phyloP scores from a whole-genome alignment of 2,329 filamentous ascomycete genomes.

The Cadophora malorum region DNA sequence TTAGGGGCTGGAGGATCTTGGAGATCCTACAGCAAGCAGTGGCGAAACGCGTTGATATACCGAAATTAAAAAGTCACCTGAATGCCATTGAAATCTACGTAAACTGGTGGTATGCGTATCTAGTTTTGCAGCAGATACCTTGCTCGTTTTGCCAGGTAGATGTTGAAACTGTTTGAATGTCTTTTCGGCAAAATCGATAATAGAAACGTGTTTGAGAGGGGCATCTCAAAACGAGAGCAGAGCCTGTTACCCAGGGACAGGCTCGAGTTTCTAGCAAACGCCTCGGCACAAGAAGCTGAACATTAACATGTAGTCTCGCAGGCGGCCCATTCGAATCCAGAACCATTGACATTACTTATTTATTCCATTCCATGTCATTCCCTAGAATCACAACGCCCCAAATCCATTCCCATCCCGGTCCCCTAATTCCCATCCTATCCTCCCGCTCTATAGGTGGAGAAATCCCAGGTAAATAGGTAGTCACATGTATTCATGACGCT shows the following conservation, averaged over 20 bases:
- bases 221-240: too few species aligned
- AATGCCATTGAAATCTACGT: background rate
- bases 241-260: too few species aligned
- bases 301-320: too few species aligned
- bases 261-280: too few species aligned
- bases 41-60: slow-evolving; percentile 9
- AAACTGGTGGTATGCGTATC: too few species aligned
- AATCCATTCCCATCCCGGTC: background rate
- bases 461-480: background rate
- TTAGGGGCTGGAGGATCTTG: background rate
- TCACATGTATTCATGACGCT: slow-evolving; percentile 25
- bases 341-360: slow-evolving; percentile 2
- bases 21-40: background rate
- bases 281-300: too few species aligned
- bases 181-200: too few species aligned
- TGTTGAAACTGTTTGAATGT: too few species aligned
- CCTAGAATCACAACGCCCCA: slow-evolving; percentile 13
- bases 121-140: too few species aligned
- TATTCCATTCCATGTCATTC: background rate
- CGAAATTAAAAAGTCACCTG: background rate
- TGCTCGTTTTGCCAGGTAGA: too few species aligned
- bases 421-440: background rate
- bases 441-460: background rate
- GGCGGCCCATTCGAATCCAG: too few species aligned
- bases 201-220: too few species aligned